phyloP scores from a whole-genome alignment of 805 yeast genomes.

The Teunomyces lycoperdinae region DNA sequence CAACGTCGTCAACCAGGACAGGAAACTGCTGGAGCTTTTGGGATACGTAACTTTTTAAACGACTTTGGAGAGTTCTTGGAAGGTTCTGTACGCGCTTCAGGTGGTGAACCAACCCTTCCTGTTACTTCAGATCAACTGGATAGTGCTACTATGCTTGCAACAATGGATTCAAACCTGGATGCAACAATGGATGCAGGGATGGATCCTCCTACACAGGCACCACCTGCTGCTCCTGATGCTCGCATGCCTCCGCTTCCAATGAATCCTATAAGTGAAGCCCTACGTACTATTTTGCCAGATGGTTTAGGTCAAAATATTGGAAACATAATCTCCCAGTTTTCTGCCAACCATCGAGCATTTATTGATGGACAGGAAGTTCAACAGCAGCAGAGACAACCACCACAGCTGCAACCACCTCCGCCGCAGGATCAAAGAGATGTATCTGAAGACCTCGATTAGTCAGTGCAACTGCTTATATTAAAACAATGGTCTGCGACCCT shows the following conservation, averaged over 20 bases:
- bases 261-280: slow-evolving; percentile 4
- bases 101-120: neutral
- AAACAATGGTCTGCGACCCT: slow-evolving; percentile 4
- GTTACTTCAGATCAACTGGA: neutral
- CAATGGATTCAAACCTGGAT: neutral
- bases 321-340: slow-evolving; percentile 10
- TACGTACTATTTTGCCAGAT: slow-evolving; percentile 12
- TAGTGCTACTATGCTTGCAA: neutral
- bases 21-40: slow-evolving; percentile 1
- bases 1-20: neutral
- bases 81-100: slow-evolving; percentile 8
- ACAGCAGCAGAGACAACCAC: neutral
- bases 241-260: neutral
- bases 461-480: slow-evolving; percentile 4
- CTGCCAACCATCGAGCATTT: slow-evolving; percentile 6
- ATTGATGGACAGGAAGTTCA: slow-evolving; percentile 5
- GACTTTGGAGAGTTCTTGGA: slow-evolving; percentile 23
- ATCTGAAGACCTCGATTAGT: slow-evolving; percentile 1
- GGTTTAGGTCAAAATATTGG: slow-evolving; percentile 6
- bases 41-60: slow-evolving; percentile 19
- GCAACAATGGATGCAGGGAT: neutral
- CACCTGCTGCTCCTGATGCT: neutral
- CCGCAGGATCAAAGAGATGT: neutral
- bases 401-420: slow-evolving; percentile 1
- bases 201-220: neutral